These are phyloP conservation scores for Fragaria ananassa DNA, from an alignment of 306 rosid species.

Conservation along the genomic window DNA sequence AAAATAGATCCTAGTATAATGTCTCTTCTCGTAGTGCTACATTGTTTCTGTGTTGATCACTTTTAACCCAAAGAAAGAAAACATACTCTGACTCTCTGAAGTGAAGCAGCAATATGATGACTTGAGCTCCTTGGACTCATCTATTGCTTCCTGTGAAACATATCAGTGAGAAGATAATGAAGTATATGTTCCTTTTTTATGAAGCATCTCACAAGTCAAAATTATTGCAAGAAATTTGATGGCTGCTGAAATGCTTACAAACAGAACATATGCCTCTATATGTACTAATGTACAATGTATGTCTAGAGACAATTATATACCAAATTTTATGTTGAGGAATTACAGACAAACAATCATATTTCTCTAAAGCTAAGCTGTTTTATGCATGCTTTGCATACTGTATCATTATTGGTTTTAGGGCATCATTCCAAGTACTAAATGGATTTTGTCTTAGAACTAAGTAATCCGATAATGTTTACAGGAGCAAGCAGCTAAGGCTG, in stretches of 20 bases:
- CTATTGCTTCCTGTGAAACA: background rate
- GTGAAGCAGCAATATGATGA: background rate
- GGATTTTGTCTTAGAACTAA: background rate
- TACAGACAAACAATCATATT: background rate
- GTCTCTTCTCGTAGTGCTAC: background rate
- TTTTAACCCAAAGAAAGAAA: background rate
- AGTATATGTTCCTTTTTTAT: background rate
- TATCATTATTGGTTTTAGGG: background rate
- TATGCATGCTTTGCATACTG: background rate
- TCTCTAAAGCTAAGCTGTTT: conserved; percentile 2
- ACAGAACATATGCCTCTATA: background rate
- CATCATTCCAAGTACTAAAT: background rate
- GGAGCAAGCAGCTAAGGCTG: conserved; percentile 25
- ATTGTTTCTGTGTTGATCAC: background rate
- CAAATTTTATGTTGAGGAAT: background rate
- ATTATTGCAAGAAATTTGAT: background rate
- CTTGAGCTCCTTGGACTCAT: background rate
- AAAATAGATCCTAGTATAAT: background rate
- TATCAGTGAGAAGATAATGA: background rate
- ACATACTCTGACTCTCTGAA: background rate
- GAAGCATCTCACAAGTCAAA: background rate
- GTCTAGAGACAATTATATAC: background rate
- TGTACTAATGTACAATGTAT: background rate
- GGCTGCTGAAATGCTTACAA: background rate
- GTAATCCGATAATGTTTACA: background rate